Percentiles rank a stretch among this genome's conserved stretches.
Conservation (phyloP, 345 rosid species). For the Zanthoxylum bungeanum region DNA sequence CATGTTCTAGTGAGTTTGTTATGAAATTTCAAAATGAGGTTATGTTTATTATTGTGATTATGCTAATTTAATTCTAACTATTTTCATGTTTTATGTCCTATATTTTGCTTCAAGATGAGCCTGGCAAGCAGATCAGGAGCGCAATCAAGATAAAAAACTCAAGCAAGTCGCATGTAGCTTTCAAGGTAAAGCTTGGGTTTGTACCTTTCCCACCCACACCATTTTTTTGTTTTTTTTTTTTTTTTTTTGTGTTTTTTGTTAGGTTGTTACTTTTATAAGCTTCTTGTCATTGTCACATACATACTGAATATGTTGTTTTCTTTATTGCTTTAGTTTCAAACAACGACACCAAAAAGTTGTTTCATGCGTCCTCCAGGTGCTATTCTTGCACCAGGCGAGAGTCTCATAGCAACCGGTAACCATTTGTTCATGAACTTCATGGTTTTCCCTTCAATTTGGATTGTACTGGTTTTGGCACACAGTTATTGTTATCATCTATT, state of each 20-base stretch:
- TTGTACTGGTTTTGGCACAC: neutral
- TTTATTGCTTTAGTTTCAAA: conserved; percentile 79
- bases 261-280: neutral
- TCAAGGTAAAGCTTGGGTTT: conserved; percentile 54
- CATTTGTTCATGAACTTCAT: neutral
- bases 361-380: conserved; percentile 99
- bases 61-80: neutral
- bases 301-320: neutral
- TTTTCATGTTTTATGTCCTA: neutral
- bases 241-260: neutral
- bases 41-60: too few species aligned
- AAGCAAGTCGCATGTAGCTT: conserved; percentile 85
- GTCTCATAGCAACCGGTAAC: conserved; percentile 82
- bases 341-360: conserved; percentile 97
- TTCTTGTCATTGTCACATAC: neutral
- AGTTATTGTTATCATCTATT: neutral
- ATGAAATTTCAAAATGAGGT: too few species aligned
- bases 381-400: conserved; percentile 89
- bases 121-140: conserved; percentile 92
- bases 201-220: neutral
- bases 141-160: conserved; percentile 88
- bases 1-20: too few species aligned
- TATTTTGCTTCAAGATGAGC: conserved; percentile 64
- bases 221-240: too few species aligned
- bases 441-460: neutral